Conservation (phyloP, 495 filamentous ascomycete genomes). For the Collariella sp. region DNA sequence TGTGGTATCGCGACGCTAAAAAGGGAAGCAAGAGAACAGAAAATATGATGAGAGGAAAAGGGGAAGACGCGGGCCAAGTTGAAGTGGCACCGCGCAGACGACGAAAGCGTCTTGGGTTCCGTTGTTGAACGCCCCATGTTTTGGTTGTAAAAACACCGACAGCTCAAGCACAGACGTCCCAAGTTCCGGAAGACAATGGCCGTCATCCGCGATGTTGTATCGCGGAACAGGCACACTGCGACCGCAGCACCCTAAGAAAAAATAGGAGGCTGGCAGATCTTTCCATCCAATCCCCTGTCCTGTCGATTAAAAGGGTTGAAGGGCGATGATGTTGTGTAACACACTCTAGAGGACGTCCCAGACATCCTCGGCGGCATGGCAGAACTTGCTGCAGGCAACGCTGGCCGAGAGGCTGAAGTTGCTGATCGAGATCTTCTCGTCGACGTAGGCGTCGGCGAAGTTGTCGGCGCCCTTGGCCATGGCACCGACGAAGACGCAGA, state of each 20-base stretch:
- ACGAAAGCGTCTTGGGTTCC: constrained; percentile 61
- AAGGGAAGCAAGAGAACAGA: neutral
- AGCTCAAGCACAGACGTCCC: constrained; percentile 44
- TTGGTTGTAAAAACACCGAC: constrained; percentile 76
- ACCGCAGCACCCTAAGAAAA: constrained; percentile 20
- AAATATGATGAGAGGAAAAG: constrained; percentile 18
- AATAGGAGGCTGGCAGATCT: constrained; percentile 25
- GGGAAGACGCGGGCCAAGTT: constrained; percentile 51
- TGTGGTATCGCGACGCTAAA: neutral
- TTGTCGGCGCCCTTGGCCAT: constrained; percentile 96
- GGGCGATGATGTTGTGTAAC: neutral
- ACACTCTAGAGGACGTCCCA: constrained; percentile 79
- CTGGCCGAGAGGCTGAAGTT: constrained; percentile 94
- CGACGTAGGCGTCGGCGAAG: constrained; percentile 89
- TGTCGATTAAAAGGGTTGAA: neutral
- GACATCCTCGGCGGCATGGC: constrained; percentile 92
- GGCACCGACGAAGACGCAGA: constrained; percentile 94
- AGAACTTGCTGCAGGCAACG: constrained; percentile 98
- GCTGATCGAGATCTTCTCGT: constrained; percentile 96
- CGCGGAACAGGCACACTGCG: constrained; percentile 26
- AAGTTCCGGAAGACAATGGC: constrained; percentile 34
- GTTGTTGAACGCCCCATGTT: constrained; percentile 70
- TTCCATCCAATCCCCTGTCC: constrained; percentile 24
- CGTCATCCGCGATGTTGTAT: constrained; percentile 43
- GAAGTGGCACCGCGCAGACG: constrained; percentile 57